Conservation (phyloP, 108 stramenopile genomes). For the Fistulifera pelliculosa region DNA sequence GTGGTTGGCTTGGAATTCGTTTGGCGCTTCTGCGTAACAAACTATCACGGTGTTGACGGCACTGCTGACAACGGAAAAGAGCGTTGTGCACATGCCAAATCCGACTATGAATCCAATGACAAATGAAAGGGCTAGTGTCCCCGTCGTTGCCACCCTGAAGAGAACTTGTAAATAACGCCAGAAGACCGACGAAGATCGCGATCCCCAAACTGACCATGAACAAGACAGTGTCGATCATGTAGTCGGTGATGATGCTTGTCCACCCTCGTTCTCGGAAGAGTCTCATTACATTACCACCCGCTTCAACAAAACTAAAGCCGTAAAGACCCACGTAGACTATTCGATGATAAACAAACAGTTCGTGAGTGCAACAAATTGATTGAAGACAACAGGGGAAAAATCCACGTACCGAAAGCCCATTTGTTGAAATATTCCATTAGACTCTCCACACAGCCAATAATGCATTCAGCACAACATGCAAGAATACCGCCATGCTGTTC, state of each 20-base stretch:
- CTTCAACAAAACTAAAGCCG: conserved; percentile 50
- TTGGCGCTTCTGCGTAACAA: conserved; percentile 79
- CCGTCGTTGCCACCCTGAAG: conserved; percentile 5
- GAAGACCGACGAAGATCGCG: conserved; percentile 42
- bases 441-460: conserved; percentile 47
- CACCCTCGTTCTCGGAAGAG: conserved; percentile 81
- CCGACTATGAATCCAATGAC: conserved; percentile 48
- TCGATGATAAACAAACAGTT: conserved; percentile 56
- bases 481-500: conserved; percentile 41
- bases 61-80: conserved; percentile 60
- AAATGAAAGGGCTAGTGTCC: conserved; percentile 12
- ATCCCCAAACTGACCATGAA: conserved; percentile 51
- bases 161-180: conserved; percentile 19
- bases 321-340: conserved; percentile 76
- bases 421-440: conserved; percentile 69
- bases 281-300: conserved; percentile 51
- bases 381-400: neutral
- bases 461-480: conserved; percentile 52
- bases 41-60: conserved; percentile 86
- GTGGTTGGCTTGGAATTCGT: conserved; percentile 71
- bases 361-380: too few relatives aligned
- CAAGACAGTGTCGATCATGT: conserved; percentile 49
- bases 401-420: conserved; percentile 46
- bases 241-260: conserved; percentile 77
- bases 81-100: conserved; percentile 38